Evolutionary conservation across 2,329 filamentous ascomycete genomes (phyloP).

Genomic region (Monosporascus sp.): DNA sequence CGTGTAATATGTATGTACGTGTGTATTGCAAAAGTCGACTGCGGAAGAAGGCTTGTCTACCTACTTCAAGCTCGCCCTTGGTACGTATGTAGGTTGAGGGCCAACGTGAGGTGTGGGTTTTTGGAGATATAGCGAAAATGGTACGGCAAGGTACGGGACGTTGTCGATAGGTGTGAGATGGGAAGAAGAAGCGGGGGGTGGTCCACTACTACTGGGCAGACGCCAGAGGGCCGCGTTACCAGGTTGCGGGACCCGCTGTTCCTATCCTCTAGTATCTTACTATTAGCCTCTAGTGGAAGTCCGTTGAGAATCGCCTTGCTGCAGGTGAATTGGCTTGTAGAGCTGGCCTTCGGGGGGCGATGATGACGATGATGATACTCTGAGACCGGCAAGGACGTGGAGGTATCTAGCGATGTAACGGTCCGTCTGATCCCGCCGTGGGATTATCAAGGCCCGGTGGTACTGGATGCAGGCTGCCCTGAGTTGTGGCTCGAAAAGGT

Average conservation of each 20-base stretch:
- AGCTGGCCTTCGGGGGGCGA: too few relatives aligned
- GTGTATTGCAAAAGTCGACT: background rate
- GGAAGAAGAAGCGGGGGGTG: constrained; percentile 8
- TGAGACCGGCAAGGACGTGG: too few relatives aligned
- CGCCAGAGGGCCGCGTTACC: background rate
- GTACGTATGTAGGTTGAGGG: background rate
- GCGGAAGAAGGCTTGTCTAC: background rate
- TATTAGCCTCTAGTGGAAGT: constrained; percentile 16
- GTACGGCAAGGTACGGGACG: constrained; percentile 3
- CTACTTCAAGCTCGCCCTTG: background rate
- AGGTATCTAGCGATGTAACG: background rate
- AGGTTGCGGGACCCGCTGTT: background rate
- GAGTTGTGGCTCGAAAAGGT: background rate
- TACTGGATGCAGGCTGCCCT: background rate
- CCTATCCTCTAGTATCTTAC: background rate
- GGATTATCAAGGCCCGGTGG: background rate
- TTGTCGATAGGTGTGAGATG: constrained; percentile 4
- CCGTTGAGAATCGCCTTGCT: constrained; percentile 25
- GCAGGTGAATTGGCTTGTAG: constrained; percentile 12
- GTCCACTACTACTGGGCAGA: constrained; percentile 1
- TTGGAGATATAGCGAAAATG: background rate
- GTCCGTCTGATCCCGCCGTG: background rate
- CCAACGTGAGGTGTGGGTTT: background rate
- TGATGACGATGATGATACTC: too few relatives aligned
- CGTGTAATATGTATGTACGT: background rate